phyloP scores from a whole-genome alignment of 192 early-diverging fungal species.

The Thamnidium elegans region DNA sequence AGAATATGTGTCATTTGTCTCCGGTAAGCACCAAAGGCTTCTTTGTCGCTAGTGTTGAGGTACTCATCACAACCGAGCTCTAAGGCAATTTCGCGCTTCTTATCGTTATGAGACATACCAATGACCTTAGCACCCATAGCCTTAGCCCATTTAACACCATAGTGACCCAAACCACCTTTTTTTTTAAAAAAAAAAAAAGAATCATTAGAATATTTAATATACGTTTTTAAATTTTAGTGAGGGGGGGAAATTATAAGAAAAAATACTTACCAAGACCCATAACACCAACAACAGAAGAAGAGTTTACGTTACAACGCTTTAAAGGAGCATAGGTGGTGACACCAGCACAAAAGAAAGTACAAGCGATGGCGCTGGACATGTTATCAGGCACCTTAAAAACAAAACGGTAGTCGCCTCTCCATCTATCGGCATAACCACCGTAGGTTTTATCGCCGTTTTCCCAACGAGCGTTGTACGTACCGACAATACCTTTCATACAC shows the following conservation, averaged over 20 bases:
- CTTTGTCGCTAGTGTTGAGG: constrained; percentile 7
- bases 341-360: constrained; percentile 80
- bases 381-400: constrained; percentile 58
- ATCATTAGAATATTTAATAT: background rate
- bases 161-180: constrained; percentile 58
- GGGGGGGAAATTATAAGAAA: constrained; percentile 38
- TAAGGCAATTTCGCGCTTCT: constrained; percentile 55
- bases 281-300: constrained; percentile 51
- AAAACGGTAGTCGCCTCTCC: constrained; percentile 57
- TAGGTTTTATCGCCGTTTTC: constrained; percentile 41
- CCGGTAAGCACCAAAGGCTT: background rate
- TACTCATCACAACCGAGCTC: constrained; percentile 51
- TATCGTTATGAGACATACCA: constrained; percentile 52
- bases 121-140: constrained; percentile 47
- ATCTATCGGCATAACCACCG: constrained; percentile 46
- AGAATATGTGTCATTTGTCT: constrained; percentile 26
- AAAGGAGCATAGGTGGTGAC: constrained; percentile 51
- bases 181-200: no score
- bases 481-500: constrained; percentile 46
- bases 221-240: no score
- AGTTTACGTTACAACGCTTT: constrained; percentile 36
- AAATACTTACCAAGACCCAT: constrained; percentile 56
- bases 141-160: constrained; percentile 55
- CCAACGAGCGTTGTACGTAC: constrained; percentile 40
- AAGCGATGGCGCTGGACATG: constrained; percentile 53